Evolutionary conservation across 2,329 filamentous ascomycete genomes (phyloP), one percentile per base, ranked within the genome.

Genomic region (Cordyceps militaris): DNA sequence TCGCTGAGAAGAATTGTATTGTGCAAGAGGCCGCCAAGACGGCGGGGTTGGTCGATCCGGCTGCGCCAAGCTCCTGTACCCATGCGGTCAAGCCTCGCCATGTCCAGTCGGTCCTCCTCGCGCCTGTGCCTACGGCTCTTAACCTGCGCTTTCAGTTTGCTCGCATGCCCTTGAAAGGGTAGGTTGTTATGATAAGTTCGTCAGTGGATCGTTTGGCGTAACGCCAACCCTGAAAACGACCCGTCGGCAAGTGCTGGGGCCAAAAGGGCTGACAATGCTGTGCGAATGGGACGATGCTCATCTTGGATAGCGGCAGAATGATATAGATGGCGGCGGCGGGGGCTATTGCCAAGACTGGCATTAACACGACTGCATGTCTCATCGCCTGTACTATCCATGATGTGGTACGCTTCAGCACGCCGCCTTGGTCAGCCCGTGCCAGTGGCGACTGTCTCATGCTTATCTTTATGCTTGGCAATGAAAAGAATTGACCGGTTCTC

Each of bases 301-400:
- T 53, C 50, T 44, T 23, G 38, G 28, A 13, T 34, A 32, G 38
- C 13, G 9, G 38, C 38, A 36, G 19, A 19, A 19, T 44, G 40
- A 36, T 34, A 54, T 46, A 46, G 40, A n/a, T 46, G 21, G 42
- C 19, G 28, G 42, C 19, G 28, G 40, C 14, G 21, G 28, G 8
- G 40, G n/a, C n/a, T 16, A n/a, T 26, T 24, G 30, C 40, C 40
- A 34, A 36, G 40, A 14, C 9, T 54, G 40, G 50, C 16, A 42
- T 32, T 53, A 53, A 32, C 26, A 21, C 40, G 51, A 28, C 38
- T 34, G 40, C 51, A 54, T 44, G 51, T 54, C 21, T 54, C 14
- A 40, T 40, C 7, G 40, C 19, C 26, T 44, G 32, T 44, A n/a
- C 51, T 23, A 52, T 43, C 51, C 16, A 4, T 54, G 51, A 19